Conservation (phyloP, 768 basidiomycete species). For the Boletales sp. region DNA sequence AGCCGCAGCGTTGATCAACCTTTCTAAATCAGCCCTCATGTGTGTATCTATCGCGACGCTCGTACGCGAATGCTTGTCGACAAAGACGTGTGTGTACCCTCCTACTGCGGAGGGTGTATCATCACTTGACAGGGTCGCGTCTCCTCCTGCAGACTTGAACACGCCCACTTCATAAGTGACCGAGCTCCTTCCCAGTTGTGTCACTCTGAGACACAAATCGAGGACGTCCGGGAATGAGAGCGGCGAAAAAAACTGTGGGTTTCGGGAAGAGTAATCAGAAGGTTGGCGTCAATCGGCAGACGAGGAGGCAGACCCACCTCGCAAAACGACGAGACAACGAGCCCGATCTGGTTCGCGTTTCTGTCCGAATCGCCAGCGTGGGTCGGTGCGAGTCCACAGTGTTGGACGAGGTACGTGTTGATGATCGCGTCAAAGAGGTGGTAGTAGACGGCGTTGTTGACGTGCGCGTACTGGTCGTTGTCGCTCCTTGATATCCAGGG, state of each 20-base stretch:
- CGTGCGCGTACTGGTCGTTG: slow-evolving; percentile 81
- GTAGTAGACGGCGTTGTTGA: slow-evolving; percentile 81
- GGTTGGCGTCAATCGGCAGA: no score
- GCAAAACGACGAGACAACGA: slow-evolving; percentile 76
- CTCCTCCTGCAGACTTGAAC: slow-evolving; percentile 39
- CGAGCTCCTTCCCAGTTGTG: slow-evolving; percentile 66
- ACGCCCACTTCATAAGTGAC: slow-evolving; percentile 80
- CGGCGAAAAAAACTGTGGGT: slow-evolving; percentile 62
- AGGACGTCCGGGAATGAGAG: slow-evolving; percentile 70
- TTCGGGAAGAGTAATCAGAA: no score
- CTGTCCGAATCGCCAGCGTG: slow-evolving; percentile 24
- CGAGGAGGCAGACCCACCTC: slow-evolving; percentile 37
- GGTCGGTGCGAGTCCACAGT: slow-evolving; percentile 54
- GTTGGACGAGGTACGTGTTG: slow-evolving; percentile 72
- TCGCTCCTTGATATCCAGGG: slow-evolving; percentile 56
- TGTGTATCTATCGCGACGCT: slow-evolving; percentile 44
- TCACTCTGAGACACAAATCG: slow-evolving; percentile 67
- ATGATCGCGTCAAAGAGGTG: slow-evolving; percentile 80
- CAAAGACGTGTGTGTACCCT: slow-evolving; percentile 83
- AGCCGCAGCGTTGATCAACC: not conserved
- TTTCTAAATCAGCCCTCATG: slow-evolving; percentile 44
- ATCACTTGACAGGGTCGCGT: slow-evolving; percentile 1
- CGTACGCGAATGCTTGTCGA: slow-evolving; percentile 56
- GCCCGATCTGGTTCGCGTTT: slow-evolving; percentile 49
- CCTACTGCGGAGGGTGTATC: slow-evolving; percentile 41